A percentile compares a stretch with the other conserved stretches of the same genome.
These are phyloP conservation scores for Diaporthe amygdali DNA, from an alignment of 2,329 filamentous ascomycete species.

Conservation along the genomic window DNA sequence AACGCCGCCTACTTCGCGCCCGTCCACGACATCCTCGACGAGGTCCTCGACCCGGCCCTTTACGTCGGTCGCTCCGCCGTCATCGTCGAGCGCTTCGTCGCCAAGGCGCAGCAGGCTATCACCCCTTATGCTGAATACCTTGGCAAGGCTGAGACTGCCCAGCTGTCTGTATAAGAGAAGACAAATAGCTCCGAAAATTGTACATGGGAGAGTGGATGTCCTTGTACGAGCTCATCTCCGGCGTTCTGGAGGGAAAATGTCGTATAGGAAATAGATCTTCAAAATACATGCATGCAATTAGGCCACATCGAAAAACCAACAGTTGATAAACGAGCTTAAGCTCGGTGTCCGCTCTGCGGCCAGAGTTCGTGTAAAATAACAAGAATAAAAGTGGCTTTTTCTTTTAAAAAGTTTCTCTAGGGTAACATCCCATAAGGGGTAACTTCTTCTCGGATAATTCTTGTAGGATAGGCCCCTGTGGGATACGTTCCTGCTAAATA, in stretches of 20 bases:
- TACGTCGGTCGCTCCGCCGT: slow-evolving; percentile 49
- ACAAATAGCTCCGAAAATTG: background rate
- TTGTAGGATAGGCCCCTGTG: no score
- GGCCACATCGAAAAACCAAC: no score
- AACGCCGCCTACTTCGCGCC: slow-evolving; percentile 75
- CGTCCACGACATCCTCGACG: slow-evolving; percentile 72
- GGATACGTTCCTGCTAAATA: no score
- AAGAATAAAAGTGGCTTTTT: no score
- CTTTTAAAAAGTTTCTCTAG: no score
- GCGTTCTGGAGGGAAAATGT: background rate
- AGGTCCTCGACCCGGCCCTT: slow-evolving; percentile 66
- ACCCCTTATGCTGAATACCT: slow-evolving; percentile 44
- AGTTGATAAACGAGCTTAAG: no score
- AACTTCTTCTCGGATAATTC: no score
- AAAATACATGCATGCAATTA: background rate
- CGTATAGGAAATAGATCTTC: background rate
- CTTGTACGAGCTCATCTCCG: background rate
- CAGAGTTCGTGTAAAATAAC: no score
- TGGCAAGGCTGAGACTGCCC: slow-evolving; percentile 37
- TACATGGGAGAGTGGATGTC: background rate
- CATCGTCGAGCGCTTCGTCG: slow-evolving; percentile 51
- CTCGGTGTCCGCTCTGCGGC: no score
- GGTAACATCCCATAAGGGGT: no score
- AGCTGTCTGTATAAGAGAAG: slow-evolving; percentile 43
- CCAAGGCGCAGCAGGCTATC: slow-evolving; percentile 44